Evolutionary conservation across 2,329 filamentous ascomycete genomes (phyloP).

Genomic region (Cladosporium sp.): DNA sequence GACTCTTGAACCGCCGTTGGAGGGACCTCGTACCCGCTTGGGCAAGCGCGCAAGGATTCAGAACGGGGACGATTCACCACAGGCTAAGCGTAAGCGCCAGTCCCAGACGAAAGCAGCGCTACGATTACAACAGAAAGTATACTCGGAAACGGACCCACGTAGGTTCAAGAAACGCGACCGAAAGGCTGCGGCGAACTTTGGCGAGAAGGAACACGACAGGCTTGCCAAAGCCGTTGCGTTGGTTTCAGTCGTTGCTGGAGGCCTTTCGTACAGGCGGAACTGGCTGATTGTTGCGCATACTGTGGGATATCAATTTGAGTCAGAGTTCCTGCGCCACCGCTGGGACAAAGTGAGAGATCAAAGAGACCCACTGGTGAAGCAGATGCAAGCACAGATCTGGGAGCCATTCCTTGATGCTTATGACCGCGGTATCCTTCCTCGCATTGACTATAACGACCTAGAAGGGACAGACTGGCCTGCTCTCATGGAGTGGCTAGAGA

Average conservation of each 20-base stretch:
- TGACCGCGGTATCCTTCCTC: slow-evolving; percentile 55
- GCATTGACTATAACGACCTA: slow-evolving; percentile 60
- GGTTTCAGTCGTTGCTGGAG: slow-evolving; percentile 31
- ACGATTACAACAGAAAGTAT: neutral
- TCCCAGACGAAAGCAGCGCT: neutral
- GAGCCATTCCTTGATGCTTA: slow-evolving; percentile 63
- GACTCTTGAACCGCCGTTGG: neutral
- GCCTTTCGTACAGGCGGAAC: slow-evolving; percentile 33
- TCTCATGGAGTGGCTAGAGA: slow-evolving; percentile 63
- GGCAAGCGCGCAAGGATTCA: neutral
- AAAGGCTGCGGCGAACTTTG: slow-evolving; percentile 19
- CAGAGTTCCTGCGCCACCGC: slow-evolving; percentile 35
- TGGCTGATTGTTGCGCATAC: slow-evolving; percentile 40
- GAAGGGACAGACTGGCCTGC: slow-evolving; percentile 64
- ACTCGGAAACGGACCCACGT: slow-evolving; percentile 4
- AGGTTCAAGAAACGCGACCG: slow-evolving; percentile 21
- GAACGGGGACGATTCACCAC: neutral
- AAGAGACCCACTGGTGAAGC: slow-evolving; percentile 33
- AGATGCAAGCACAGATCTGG: slow-evolving; percentile 61
- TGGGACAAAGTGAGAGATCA: slow-evolving; percentile 30
- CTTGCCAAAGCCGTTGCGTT: slow-evolving; percentile 31
- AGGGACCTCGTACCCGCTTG: neutral
- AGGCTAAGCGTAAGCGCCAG: neutral
- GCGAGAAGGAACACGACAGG: slow-evolving; percentile 25
- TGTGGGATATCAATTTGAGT: slow-evolving; percentile 35